Base-by-base conservation (phyloP, 2,329 filamentous ascomycete species). In the Aspergillus neoniger region DNA sequence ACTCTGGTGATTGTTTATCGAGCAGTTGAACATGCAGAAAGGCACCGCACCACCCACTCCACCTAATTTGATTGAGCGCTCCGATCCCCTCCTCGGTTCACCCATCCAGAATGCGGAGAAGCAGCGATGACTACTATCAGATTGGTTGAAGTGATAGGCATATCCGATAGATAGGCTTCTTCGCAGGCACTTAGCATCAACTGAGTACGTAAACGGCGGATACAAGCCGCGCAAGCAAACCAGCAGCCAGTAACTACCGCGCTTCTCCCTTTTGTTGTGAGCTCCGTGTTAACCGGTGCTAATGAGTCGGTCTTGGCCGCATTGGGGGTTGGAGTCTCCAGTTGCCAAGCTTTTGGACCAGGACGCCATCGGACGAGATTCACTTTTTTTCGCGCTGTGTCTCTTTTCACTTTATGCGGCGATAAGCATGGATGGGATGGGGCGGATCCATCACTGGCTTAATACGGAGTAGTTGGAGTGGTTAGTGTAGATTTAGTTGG, bases 321-420 rank as follows among this genome's bases (percentile, higher is more conserved):
- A 15, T 17, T 28, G 21, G 36, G 50, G 21, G 38, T 39, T 44
- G 41, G 28, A 55, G 39, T 23, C 53, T 47, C 25, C 30, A 21
- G 53, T 55, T 55, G 53, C 53, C 53, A 55, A 55, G 53, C 53
- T 55, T 55, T 55, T 15, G 53, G 53, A 17, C 36, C 23, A 15
- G 38, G 36, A 39, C 51, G 32, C 39, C 32, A 44, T 54, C 6
- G 23, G 15, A 30, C 23, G 39, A 21, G 38, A 41, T 19, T 19
- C 50, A 38, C 12, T 14, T 14, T 38, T n/a, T 14, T n/a, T 21
- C 9, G 14, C n/a, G 14, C 21, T n/a, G n/a, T 44, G 10, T 17
- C 39, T 12, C 17, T 44, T n/a, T 21, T 21, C 4, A 15, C 4
- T n/a, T 28, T n/a, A 44, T 19, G 41, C 25, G 8, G 23, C 47